phyloP scores from a whole-genome alignment of 257 asterid species.

The Phtheirospermum japonicum region DNA sequence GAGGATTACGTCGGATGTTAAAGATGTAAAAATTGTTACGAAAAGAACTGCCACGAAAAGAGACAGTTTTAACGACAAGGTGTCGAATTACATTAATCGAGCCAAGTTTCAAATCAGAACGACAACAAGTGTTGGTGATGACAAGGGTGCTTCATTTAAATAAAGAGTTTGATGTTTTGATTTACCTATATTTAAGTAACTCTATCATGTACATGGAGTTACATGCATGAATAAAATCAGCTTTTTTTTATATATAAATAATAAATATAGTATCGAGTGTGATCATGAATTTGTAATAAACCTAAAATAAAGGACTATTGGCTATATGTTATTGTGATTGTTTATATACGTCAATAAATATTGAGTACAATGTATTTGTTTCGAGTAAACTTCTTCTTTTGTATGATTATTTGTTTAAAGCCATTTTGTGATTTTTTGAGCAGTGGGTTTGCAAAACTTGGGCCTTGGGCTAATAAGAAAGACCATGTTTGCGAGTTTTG shows the following conservation, averaged over 20 bases:
- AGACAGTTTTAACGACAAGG: slow-evolving; percentile 50
- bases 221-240: slow-evolving; percentile 13
- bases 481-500: background rate
- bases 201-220: background rate
- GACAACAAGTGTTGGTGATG: slow-evolving; percentile 28
- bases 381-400: no score
- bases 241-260: no score
- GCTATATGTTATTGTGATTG: no score
- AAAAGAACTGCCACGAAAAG: slow-evolving; percentile 21
- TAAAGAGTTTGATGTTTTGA: slow-evolving; percentile 1
- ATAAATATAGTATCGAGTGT: background rate
- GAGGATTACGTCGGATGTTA: slow-evolving; percentile 33
- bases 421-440: background rate
- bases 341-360: no score
- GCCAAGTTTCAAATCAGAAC: slow-evolving; percentile 40
- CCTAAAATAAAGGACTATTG: no score
- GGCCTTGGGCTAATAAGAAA: slow-evolving; percentile 11
- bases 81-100: slow-evolving; percentile 36
- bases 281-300: background rate
- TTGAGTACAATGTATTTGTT: no score
- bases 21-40: slow-evolving; percentile 20
- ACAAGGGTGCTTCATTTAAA: background rate
- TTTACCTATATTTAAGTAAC: no score
- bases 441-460: background rate
- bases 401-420: background rate